These are phyloP conservation scores for Chlorophyllum brunneum DNA, from an alignment of 768 basidiomycete genomes.

Conservation along the genomic window DNA sequence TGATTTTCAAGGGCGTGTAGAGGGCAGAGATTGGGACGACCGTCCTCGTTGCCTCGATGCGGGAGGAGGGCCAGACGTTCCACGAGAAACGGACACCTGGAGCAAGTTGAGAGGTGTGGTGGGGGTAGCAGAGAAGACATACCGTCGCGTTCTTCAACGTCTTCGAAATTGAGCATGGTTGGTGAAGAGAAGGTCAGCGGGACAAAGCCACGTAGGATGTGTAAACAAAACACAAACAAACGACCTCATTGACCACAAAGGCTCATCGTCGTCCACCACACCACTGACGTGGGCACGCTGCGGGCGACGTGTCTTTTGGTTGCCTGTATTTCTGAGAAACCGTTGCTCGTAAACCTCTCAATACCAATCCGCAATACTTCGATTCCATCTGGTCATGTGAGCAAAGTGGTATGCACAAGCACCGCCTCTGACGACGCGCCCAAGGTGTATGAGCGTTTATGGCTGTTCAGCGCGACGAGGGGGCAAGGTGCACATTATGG, in stretches of 20 bases:
- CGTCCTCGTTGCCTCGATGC: constrained; percentile 96
- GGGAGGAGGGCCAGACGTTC: constrained; percentile 98
- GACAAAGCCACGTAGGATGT: constrained; percentile 6
- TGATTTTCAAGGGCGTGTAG: constrained; percentile 91
- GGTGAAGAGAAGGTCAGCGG: neutral
- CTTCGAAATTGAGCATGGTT: constrained; percentile 84
- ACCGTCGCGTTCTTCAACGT: constrained; percentile 97
- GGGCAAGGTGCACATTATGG: too few relatives aligned
- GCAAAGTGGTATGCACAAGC: too few relatives aligned
- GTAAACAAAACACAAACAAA: constrained; percentile 26
- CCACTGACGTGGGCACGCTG: neutral
- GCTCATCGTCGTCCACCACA: neutral
- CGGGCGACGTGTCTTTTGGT: neutral
- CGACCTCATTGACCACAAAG: neutral
- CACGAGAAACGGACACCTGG: constrained; percentile 92
- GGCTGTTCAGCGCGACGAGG: too few relatives aligned
- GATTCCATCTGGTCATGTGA: neutral
- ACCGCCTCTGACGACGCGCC: too few relatives aligned
- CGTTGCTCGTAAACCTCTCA: too few relatives aligned
- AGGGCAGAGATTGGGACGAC: constrained; percentile 98
- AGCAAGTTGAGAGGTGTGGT: neutral
- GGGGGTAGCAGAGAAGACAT: constrained; percentile 20
- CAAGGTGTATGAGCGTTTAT: too few relatives aligned
- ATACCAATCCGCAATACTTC: too few relatives aligned
- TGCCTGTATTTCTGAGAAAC: neutral